phyloP scores from a whole-genome alignment of 495 filamentous ascomycete species.

The Aspergillus campestris region DNA sequence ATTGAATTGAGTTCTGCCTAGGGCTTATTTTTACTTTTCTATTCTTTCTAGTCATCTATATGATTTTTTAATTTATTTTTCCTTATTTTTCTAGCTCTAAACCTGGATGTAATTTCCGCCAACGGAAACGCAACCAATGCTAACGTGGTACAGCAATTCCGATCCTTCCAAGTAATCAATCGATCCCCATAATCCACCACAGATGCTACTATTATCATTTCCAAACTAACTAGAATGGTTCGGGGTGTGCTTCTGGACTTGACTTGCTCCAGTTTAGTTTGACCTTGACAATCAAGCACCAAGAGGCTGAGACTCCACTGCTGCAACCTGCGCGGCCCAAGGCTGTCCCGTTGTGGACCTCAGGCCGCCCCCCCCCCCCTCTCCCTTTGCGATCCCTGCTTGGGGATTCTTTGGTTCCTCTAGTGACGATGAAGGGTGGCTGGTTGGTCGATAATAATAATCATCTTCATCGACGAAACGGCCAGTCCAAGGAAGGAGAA shows the following conservation, averaged over 20 bases:
- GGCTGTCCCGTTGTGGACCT: not conserved
- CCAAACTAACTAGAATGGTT: too few relatives aligned
- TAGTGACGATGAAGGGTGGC: not conserved
- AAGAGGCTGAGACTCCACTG: conserved; percentile 9
- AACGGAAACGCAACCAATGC: too few relatives aligned
- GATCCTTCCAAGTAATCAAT: too few relatives aligned
- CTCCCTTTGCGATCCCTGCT: conserved; percentile 6
- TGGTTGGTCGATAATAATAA: too few relatives aligned
- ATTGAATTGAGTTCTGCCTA: too few relatives aligned
- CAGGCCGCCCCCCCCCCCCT: conserved; percentile 4
- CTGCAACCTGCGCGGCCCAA: conserved; percentile 3
- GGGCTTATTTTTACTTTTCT: too few relatives aligned
- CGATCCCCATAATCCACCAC: too few relatives aligned
- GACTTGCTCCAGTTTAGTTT: not conserved
- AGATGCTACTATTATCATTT: too few relatives aligned
- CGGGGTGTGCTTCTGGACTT: not conserved
- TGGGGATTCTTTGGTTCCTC: not conserved
- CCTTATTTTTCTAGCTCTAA: not conserved
- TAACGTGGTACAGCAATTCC: too few relatives aligned
- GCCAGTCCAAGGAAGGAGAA: not conserved
- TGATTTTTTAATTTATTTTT: conserved; percentile 1
- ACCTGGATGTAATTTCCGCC: too few relatives aligned
- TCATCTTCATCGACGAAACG: too few relatives aligned
- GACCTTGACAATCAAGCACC: too few relatives aligned
- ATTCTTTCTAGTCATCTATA: not conserved